Evolutionary conservation across 305 asterid genomes (phyloP).

Genomic region (Solanum hybrid): DNA sequence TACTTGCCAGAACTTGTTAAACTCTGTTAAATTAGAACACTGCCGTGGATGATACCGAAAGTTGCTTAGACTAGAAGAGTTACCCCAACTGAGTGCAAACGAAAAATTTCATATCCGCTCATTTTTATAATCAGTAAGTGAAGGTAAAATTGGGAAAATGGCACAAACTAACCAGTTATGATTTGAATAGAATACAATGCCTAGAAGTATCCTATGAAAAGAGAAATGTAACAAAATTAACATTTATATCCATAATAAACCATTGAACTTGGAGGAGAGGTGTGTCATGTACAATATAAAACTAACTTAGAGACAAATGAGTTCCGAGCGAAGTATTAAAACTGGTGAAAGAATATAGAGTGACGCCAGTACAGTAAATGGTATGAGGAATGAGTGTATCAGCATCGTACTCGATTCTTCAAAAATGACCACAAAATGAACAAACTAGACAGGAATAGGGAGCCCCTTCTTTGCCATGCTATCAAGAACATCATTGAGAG

Average conservation of each 20-base stretch:
- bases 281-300: background rate
- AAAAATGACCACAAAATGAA: background rate
- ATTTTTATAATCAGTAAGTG: background rate
- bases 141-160: background rate
- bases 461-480: slow-evolving; percentile 95
- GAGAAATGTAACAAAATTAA: background rate
- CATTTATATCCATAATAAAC: background rate
- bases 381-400: background rate
- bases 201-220: background rate
- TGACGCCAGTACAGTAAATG: background rate
- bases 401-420: background rate
- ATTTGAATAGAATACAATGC: background rate
- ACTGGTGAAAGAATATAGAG: background rate
- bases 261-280: background rate
- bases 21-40: background rate
- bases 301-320: background rate
- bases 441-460: slow-evolving; percentile 57
- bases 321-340: background rate
- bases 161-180: background rate
- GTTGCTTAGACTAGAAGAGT: background rate
- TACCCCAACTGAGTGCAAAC: background rate
- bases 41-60: background rate
- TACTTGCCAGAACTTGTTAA: background rate
- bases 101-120: background rate
- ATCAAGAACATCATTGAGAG: slow-evolving; percentile 80